Conservation (phyloP, 169 alveolate species). For the Plasmodium gaboni region DNA sequence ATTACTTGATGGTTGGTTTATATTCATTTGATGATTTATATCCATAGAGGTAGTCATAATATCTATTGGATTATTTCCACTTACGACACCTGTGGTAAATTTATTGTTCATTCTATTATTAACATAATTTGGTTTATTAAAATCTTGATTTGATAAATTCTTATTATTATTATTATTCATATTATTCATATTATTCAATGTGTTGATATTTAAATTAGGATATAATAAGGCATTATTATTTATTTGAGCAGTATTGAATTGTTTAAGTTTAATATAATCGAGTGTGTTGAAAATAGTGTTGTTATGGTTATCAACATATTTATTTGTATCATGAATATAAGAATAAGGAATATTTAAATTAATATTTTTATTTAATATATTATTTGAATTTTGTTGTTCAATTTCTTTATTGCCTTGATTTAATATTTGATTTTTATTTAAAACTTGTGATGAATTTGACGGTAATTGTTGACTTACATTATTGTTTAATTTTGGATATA, state of each 20-base stretch:
- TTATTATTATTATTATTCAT: neutral
- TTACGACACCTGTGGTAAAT: neutral
- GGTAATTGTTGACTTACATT: neutral
- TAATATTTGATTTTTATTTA: neutral
- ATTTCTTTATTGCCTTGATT: neutral
- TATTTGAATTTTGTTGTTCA: neutral
- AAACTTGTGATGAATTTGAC: neutral
- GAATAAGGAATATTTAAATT: neutral
- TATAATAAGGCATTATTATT: neutral
- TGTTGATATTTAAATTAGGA: constrained; percentile 9
- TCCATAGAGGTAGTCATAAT: neutral
- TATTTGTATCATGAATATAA: neutral
- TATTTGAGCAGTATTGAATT: neutral
- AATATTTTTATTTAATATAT: neutral
- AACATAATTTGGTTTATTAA: neutral
- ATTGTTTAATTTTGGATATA: neutral
- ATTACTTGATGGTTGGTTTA: too few species aligned
- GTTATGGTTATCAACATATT: constrained; percentile 1
- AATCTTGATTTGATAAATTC: neutral
- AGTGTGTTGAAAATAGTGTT: neutral
- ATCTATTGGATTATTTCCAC: neutral
- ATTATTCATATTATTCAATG: neutral
- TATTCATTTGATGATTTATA: too few species aligned
- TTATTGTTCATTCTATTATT: neutral
- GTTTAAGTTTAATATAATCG: constrained; percentile 10